These are phyloP conservation scores for Ogataea trehaloabstinens DNA, from an alignment of 805 yeast species.

Conservation along the genomic window DNA sequence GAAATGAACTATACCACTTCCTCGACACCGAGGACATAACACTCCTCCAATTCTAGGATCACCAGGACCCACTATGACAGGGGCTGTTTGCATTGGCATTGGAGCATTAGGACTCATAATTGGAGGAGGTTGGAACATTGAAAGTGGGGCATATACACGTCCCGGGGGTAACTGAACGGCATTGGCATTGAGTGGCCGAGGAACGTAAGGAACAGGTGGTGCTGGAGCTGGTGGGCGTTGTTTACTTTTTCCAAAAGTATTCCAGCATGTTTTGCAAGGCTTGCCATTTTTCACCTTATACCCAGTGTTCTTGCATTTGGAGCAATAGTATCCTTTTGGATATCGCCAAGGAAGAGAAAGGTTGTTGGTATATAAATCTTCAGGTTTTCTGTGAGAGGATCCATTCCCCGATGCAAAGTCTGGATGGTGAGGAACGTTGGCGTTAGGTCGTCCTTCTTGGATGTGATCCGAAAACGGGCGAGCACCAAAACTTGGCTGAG, in stretches of 20 bases:
- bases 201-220: slow-evolving; percentile 8
- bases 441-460: slow-evolving; percentile 6
- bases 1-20: slow-evolving; percentile 54
- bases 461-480: slow-evolving; percentile 3
- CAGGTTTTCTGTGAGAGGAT: slow-evolving; percentile 10
- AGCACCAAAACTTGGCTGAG: neutral
- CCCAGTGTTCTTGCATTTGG: slow-evolving; percentile 75
- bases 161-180: slow-evolving; percentile 29
- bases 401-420: slow-evolving; percentile 5
- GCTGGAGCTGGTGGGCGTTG: slow-evolving; percentile 9
- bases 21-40: slow-evolving; percentile 70
- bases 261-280: slow-evolving; percentile 72
- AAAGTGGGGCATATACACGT: slow-evolving; percentile 7
- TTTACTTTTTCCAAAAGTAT: slow-evolving; percentile 42
- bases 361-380: slow-evolving; percentile 45
- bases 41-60: slow-evolving; percentile 77
- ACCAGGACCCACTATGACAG: slow-evolving; percentile 62
- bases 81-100: slow-evolving; percentile 24
- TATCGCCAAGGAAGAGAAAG: slow-evolving; percentile 60
- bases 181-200: slow-evolving; percentile 24
- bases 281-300: slow-evolving; percentile 55
- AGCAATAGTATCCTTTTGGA: slow-evolving; percentile 60
- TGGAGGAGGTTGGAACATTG: slow-evolving; percentile 9
- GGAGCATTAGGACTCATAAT: slow-evolving; percentile 7
- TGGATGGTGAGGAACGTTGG: slow-evolving; percentile 13